Evolutionary conservation across 169 alveolate species (phyloP), one percentile per base, ranked within the genome.

Genomic region (Eimeria sp.): DNA sequence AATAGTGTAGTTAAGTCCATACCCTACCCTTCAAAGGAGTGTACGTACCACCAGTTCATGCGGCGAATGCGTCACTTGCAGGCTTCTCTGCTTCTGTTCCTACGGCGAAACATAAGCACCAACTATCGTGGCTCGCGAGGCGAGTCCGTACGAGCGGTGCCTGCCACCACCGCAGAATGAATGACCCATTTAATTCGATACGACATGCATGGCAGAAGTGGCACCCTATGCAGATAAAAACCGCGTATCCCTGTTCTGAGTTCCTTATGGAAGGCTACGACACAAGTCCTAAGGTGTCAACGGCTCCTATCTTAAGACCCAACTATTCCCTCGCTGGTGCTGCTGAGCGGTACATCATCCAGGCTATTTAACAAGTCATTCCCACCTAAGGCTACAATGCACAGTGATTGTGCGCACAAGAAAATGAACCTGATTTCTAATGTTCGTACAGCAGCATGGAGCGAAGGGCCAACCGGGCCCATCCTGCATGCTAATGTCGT

Each of bases 381-480:
- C 77, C 77, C 77, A 9, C 27, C 77, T 13, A 33, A 33, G 80
- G 80, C 52, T 71, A 3, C 49, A 4, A 43, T 2, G 27, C 54
- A 71, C 49, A 71, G n/a, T 37, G 25, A 33, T 71, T 14, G n/a
- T 71, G 80, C 80, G 71, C 78, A 62, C 71, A 60, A 64, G n/a
- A 64, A 85, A 60, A 85, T 23, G 43, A 85, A 85, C 93, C 93
- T 85, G 93, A 60, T 62, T 20, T 20, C n/a, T 52, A 85, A 30
- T 85, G 71, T 37, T 49, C 49, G 66, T 37, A 46, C 11, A 49
- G 49, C 43, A 43, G 64, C 49, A 60, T 43, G 80, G 30, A 62
- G 72, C 46, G 60, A 37, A 85, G 93, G 93, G 43, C 93, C 80
- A 18, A 60, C 80, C 93, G 58, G 46, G 93, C 64, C 93, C 80